Conservation (phyloP, 176 grass and related monocot genomes). For the Carex parvula region DNA sequence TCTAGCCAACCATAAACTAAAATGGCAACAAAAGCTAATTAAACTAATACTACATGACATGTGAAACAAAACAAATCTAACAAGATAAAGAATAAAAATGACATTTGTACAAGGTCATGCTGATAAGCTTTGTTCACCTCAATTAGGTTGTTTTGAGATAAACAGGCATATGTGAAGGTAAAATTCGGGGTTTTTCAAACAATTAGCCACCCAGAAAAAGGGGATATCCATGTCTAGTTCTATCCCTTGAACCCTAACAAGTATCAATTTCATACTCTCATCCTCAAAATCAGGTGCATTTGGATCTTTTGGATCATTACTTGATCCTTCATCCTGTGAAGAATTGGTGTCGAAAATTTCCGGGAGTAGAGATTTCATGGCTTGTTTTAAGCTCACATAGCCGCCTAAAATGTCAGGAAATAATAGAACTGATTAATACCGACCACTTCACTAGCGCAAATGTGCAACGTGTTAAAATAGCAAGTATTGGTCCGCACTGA, state of each 20-base stretch:
- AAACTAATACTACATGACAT: not conserved
- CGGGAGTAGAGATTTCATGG: constrained; percentile 54
- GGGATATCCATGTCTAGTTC: constrained; percentile 70
- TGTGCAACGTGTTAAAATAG: not conserved
- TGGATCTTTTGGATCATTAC: constrained; percentile 22
- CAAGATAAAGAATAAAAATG: constrained; percentile 29
- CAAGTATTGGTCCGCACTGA: too few species aligned
- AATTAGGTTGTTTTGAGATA: constrained; percentile 26
- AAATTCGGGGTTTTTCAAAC: constrained; percentile 75
- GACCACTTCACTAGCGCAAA: not conserved
- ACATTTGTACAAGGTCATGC: not conserved
- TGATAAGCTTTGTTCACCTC: constrained; percentile 23
- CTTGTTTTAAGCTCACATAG: constrained; percentile 60
- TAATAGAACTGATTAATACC: not conserved
- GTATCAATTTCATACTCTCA: constrained; percentile 36
- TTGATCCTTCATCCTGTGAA: not conserved
- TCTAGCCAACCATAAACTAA: not conserved
- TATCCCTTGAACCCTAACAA: constrained; percentile 84
- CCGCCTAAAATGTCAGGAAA: constrained; percentile 23
- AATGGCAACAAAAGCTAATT: constrained; percentile 12
- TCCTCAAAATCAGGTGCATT: not conserved
- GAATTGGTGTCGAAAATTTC: constrained; percentile 50
- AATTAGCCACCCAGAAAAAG: constrained; percentile 86
- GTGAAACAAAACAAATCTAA: constrained; percentile 31
- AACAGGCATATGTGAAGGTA: constrained; percentile 81